These are phyloP conservation scores for Polychytrium aggregatum DNA, from an alignment of 192 early-diverging fungal genomes.

Conservation along the genomic window DNA sequence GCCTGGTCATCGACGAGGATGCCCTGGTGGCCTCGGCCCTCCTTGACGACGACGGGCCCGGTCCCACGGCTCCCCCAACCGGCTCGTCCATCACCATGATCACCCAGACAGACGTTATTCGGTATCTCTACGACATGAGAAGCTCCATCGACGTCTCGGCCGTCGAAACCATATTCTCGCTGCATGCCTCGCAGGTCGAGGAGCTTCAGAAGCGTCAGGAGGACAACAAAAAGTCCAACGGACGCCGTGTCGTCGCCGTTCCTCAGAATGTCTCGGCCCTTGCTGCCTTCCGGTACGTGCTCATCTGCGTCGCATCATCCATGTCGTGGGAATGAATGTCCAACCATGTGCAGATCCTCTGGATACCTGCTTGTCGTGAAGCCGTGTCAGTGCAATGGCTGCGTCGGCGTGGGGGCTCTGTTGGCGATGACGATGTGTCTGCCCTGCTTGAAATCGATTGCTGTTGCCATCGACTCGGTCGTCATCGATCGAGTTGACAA, in stretches of 20 bases:
- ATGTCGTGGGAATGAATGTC: too few relatives aligned
- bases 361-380: too few relatives aligned
- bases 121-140: conserved; percentile 1
- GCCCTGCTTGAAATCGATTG: background rate
- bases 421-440: too few relatives aligned
- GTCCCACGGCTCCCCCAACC: conserved; percentile 4
- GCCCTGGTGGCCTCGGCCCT: conserved; percentile 3
- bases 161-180: background rate
- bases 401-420: too few relatives aligned
- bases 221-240: too few relatives aligned
- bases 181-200: background rate
- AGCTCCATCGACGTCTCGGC: background rate
- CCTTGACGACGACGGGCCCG: conserved; percentile 7
- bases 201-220: background rate
- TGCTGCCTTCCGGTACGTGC: conserved; percentile 22
- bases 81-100: conserved; percentile 18
- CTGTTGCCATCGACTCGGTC: conserved; percentile 1
- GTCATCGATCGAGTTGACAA: too few relatives aligned
- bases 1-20: conserved; percentile 30
- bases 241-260: conserved; percentile 26
- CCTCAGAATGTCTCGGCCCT: conserved; percentile 21
- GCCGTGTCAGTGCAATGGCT: too few relatives aligned
- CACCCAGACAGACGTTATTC: conserved; percentile 18
- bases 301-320: too few relatives aligned
- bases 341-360: too few relatives aligned